phyloP scores from a whole-genome alignment of 228 moss, liverwort and hornwort species.

The Sphagnum fallax region DNA sequence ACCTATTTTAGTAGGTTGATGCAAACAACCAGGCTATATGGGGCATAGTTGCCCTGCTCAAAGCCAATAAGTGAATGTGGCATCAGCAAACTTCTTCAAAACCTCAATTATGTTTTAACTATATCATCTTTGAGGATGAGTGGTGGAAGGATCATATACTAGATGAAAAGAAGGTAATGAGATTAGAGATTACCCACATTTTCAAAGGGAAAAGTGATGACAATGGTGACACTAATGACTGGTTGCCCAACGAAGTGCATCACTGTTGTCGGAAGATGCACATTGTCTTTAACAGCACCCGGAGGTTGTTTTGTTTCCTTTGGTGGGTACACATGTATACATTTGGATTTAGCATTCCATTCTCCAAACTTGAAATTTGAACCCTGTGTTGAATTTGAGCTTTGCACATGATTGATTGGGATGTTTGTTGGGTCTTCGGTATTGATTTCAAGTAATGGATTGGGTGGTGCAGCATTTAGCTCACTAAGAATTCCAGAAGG shows the following conservation, averaged over 20 bases:
- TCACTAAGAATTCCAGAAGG: constrained; percentile 36
- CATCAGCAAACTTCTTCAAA: neutral
- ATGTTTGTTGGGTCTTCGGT: neutral
- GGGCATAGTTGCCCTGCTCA: too few relatives aligned
- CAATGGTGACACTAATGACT: constrained; percentile 19
- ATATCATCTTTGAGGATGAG: neutral
- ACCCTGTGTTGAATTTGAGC: neutral
- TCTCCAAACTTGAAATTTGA: constrained; percentile 24
- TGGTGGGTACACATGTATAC: neutral
- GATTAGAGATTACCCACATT: constrained; percentile 21
- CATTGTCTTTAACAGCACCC: constrained; percentile 9
- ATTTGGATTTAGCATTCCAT: constrained; percentile 9
- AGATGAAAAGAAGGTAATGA: neutral
- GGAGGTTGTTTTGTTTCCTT: constrained; percentile 7
- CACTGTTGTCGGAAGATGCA: constrained; percentile 14
- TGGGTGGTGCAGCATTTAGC: constrained; percentile 12
- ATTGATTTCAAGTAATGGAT: constrained; percentile 10
- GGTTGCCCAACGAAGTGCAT: constrained; percentile 33
- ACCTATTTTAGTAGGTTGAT: neutral
- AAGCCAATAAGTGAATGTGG: neutral
- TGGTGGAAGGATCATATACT: neutral
- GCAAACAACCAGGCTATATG: neutral
- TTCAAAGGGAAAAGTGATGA: constrained; percentile 30
- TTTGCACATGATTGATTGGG: neutral
- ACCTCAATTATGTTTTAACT: neutral